Evolutionary conservation across 2,329 filamentous ascomycete species (phyloP).

Genomic region (Trichoderma polysporum): DNA sequence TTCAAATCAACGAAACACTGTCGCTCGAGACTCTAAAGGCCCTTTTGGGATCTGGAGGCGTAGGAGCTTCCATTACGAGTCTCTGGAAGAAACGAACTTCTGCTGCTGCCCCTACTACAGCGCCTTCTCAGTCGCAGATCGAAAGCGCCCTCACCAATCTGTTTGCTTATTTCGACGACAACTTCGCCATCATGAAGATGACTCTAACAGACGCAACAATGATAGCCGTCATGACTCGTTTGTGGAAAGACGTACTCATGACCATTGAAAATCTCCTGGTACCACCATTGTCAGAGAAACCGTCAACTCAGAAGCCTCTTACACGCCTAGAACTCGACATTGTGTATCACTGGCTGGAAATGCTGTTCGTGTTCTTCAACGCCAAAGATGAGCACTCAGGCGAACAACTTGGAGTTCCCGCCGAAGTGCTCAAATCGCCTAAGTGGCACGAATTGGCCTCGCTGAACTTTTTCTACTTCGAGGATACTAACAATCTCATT

Average conservation of each 20-base stretch:
- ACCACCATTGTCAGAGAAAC: slow-evolving; percentile 92
- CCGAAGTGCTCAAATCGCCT: slow-evolving; percentile 89
- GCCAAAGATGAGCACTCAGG: slow-evolving; percentile 79
- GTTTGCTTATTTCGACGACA: slow-evolving; percentile 95
- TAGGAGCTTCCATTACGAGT: slow-evolving; percentile 70
- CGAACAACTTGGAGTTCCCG: slow-evolving; percentile 82
- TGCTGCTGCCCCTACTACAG: slow-evolving; percentile 55
- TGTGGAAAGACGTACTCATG: slow-evolving; percentile 96
- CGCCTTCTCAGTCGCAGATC: slow-evolving; percentile 69
- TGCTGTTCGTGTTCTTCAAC: slow-evolving; percentile 93
- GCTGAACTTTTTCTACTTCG: slow-evolving; percentile 98
- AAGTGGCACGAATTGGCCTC: slow-evolving; percentile 98
- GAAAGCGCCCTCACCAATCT: slow-evolving; percentile 80
- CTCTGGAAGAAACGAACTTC: slow-evolving; percentile 63
- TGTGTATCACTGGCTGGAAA: slow-evolving; percentile 89
- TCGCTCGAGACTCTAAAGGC: slow-evolving; percentile 77
- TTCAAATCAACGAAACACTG: slow-evolving; percentile 87
- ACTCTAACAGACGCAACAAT: slow-evolving; percentile 94
- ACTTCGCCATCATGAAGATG: slow-evolving; percentile 98
- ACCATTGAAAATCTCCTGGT: slow-evolving; percentile 89
- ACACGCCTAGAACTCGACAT: slow-evolving; percentile 88
- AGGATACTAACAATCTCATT: slow-evolving; percentile 85
- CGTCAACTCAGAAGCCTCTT: slow-evolving; percentile 78
- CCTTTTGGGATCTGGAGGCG: slow-evolving; percentile 69
- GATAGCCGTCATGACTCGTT: slow-evolving; percentile 94